Evolutionary conservation across 2,329 filamentous ascomycete species (phyloP).

Genomic region (Coniochaeta sp.): DNA sequence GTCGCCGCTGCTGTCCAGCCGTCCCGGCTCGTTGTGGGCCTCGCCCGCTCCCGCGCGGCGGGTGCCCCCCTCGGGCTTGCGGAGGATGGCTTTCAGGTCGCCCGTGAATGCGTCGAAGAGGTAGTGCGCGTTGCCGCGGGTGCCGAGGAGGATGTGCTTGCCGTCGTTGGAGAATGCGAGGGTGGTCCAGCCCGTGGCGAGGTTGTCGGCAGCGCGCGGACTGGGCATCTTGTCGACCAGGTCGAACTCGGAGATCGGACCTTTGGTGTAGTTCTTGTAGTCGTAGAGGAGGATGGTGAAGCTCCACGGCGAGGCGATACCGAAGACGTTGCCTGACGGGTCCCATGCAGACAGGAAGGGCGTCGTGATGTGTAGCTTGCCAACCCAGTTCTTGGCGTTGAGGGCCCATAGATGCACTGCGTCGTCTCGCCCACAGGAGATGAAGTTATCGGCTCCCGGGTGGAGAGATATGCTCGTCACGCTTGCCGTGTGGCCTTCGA

Average conservation of each 20-base stretch:
- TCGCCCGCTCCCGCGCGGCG: constrained; percentile 48
- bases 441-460: constrained; percentile 81
- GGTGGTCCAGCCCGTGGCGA: constrained; percentile 72
- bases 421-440: constrained; percentile 86
- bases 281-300: constrained; percentile 86
- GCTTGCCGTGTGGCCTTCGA: constrained; percentile 76
- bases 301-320: constrained; percentile 73
- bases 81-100: constrained; percentile 65
- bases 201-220: constrained; percentile 45
- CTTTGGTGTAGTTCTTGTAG: constrained; percentile 85
- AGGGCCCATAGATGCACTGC: constrained; percentile 90
- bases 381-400: constrained; percentile 70
- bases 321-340: constrained; percentile 85
- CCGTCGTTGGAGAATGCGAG: constrained; percentile 96
- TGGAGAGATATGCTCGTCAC: constrained; percentile 82
- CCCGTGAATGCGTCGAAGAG: constrained; percentile 91
- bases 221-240: constrained; percentile 48
- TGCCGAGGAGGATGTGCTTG: constrained; percentile 76
- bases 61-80: constrained; percentile 45
- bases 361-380: constrained; percentile 70
- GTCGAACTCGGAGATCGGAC: constrained; percentile 82
- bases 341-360: constrained; percentile 86
- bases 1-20: constrained; percentile 59
- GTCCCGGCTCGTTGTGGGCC: constrained; percentile 21
- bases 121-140: constrained; percentile 78